Base-by-base conservation (phyloP, 1,139 yeast genomes). In the Suhomyces anneliseae region DNA sequence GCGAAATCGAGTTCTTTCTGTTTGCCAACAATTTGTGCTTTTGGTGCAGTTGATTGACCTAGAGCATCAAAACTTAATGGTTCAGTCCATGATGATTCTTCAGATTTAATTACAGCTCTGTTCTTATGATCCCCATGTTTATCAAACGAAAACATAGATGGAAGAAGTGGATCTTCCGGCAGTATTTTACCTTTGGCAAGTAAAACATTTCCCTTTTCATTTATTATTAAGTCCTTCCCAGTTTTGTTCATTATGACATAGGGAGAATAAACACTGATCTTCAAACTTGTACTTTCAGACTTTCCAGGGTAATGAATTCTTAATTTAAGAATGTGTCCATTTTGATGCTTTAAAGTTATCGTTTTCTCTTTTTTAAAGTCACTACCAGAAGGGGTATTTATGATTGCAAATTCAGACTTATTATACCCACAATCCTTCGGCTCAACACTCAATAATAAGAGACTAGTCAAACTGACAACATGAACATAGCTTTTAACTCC, bases 41-140 rank as follows among this genome's bases (percentile, higher is more conserved):
- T 73, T 2, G 86, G 78, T 46, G 90, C 95, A 39, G 79, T 77
- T 0, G 84, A 74, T 55, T 90, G 95, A 0, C 99, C 99, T 49
- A 93, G 79, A 2, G 96, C 95, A 62, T 92, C 97, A 59, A 93
- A 83, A 64, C 96, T 86, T 40, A 90, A 72, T 0, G 90, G 89
- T 0, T 72, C 65, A 50, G 97, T 87, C 83, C 89, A 81, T n/a
- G 74, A 72, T 0, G 96, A 86, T 47, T 87, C 89, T 3, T 80
- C 88, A 32, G 89, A 73, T 51, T 79, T 78, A 10, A 92, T 58
- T n/a, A 78, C 64, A 0, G 95, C 96, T 50, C 96, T 74, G 56
- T 86, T 86, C 40, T 76, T 78, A 39, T 83, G 76, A 46, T 82
- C 85, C 9, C 69, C 71, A 40, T 74, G 79, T 32, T 70, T 72